Conservation (phyloP, 805 yeast species). For the Zygosaccharomyces lentus region DNA sequence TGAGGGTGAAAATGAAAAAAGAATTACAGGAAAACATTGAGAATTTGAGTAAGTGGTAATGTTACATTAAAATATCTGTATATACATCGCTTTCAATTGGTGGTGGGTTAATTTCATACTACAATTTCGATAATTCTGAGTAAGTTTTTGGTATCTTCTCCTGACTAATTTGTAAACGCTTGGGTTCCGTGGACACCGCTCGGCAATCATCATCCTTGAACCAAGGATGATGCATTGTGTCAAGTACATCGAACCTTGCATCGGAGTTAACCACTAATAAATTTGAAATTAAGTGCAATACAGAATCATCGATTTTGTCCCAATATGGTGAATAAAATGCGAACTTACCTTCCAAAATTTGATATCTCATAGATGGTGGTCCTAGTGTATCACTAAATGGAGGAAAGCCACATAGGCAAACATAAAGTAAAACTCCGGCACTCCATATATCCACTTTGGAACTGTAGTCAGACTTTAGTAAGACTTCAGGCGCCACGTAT, state of each 20-base stretch:
- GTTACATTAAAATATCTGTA: not conserved
- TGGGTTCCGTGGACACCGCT: constrained; percentile 17
- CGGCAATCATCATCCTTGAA: constrained; percentile 32
- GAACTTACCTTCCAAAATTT: constrained; percentile 59
- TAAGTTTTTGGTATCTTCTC: constrained; percentile 36
- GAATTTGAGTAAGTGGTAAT: constrained; percentile 40
- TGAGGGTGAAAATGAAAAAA: constrained; percentile 62
- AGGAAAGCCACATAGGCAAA: constrained; percentile 79
- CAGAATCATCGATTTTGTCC: constrained; percentile 65
- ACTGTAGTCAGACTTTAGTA: constrained; percentile 53
- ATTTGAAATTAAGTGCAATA: constrained; percentile 59
- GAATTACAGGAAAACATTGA: constrained; percentile 39
- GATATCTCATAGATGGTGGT: constrained; percentile 75
- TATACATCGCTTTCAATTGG: not conserved
- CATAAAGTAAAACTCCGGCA: constrained; percentile 71
- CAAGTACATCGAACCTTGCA: constrained; percentile 75
- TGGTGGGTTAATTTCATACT: not conserved
- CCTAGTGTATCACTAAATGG: constrained; percentile 80
- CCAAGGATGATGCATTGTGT: constrained; percentile 90
- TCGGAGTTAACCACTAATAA: constrained; percentile 61
- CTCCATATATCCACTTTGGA: constrained; percentile 81
- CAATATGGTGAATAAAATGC: constrained; percentile 79
- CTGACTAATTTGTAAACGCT: constrained; percentile 31
- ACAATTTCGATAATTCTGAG: constrained; percentile 33
- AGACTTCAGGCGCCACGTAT: constrained; percentile 79